phyloP scores from a whole-genome alignment of 768 basidiomycete species.

The Tylopilus intermedius region DNA sequence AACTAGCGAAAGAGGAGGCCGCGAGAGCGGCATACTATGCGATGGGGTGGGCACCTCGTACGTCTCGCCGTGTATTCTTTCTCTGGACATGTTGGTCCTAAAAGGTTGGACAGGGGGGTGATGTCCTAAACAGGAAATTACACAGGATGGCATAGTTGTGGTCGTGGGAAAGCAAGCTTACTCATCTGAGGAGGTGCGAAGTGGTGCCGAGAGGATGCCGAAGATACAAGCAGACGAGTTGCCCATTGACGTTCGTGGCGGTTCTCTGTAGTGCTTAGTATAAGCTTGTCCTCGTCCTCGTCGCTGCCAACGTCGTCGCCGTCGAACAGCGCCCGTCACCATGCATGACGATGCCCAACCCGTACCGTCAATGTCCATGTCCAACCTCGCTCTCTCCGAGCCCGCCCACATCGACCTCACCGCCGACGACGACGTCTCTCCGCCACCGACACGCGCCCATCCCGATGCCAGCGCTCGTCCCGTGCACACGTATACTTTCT shows the following conservation, averaged over 20 bases:
- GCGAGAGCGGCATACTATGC: slow-evolving; percentile 65
- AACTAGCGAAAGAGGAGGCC: slow-evolving; percentile 74
- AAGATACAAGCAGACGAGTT: slow-evolving; percentile 20
- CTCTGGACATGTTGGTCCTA: not conserved
- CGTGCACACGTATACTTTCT: slow-evolving; percentile 23
- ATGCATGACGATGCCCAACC: slow-evolving; percentile 29
- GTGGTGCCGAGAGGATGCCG: slow-evolving; percentile 24
- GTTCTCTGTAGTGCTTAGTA: slow-evolving; percentile 15
- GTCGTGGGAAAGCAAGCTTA: slow-evolving; percentile 23
- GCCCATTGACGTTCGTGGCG: slow-evolving; percentile 10
- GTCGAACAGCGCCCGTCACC: slow-evolving; percentile 5
- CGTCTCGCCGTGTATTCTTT: slow-evolving; percentile 5
- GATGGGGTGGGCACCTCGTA: slow-evolving; percentile 67
- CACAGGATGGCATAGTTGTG: not conserved
- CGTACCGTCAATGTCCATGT: slow-evolving; percentile 32
- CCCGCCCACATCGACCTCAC: slow-evolving; percentile 68
- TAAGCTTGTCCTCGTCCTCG: not conserved
- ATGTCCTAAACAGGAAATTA: slow-evolving; percentile 20
- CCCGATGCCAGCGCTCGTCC: slow-evolving; percentile 41
- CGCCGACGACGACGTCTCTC: slow-evolving; percentile 55
- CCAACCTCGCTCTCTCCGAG: slow-evolving; percentile 35
- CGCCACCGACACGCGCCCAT: slow-evolving; percentile 26
- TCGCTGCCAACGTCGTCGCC: not conserved
- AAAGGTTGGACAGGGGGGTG: slow-evolving; percentile 20
- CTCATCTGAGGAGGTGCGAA: slow-evolving; percentile 14